Base-by-base conservation (phyloP, 306 rosid genomes). In the Potentilla sterilis region DNA sequence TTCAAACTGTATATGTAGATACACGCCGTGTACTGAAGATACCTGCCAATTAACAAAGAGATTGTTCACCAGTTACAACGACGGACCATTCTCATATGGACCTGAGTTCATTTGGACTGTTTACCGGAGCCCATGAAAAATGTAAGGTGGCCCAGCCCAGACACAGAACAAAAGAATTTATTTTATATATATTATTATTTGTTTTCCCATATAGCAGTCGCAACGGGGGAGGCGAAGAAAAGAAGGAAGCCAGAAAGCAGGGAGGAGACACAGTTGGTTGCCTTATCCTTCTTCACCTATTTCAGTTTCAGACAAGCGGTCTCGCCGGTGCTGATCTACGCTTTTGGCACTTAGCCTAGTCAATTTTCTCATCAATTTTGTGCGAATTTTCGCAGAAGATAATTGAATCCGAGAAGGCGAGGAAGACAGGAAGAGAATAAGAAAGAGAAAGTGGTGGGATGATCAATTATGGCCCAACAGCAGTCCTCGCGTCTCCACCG, bases 401-500 rank as follows among this genome's bases (percentile, higher is more conserved):
- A 72, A 54, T 57, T 38, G 49, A 54, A 18, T 40, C 51, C 3
- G 4, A 2, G 40, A 37, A 37, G 40, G 40, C 40, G 40, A 37
- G 40, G 40, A 37, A 37, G 40, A 37, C 40, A 37, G 5, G 40
- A 37, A 37, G 40, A 54, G 63, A 57, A 57, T 9, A 1, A 3
- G 28, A 21, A 9, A 22, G 28, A 9, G 64, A 57, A 57, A 57
- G 79, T 15, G 70, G 54, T 74, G 92, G 92, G 87, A 93, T 93
- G 98, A 86, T 83, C 88, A 54, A 87, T 88, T 70, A 91, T 91
- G 97, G 98, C 98, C 72, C 96, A 90, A 76, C 68, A 63, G 68
- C 97, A 94, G 87, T 91, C 98, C 74, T 92, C 98, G 55, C 96
- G 98, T 81, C 97, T 95, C 79, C 93, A 95, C 83, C 98, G 98